Percentiles rank a stretch among this genome's conserved stretches.
Evolutionary conservation across 768 basidiomycete species (phyloP).

Genomic region (Suillus paluster): DNA sequence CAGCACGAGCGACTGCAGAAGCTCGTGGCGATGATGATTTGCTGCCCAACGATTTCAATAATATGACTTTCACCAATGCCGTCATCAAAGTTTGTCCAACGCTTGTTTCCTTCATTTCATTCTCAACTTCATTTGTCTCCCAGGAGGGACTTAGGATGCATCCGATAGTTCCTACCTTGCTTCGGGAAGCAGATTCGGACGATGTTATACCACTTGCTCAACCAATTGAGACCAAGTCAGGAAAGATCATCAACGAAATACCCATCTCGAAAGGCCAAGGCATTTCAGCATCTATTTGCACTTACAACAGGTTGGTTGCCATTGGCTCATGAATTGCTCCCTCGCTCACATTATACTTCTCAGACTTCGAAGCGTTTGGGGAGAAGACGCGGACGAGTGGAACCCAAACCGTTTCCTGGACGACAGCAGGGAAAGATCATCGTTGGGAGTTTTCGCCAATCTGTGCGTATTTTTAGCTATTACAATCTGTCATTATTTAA

Average conservation of each 20-base stretch:
- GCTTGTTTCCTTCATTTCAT: neutral
- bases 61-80: slow-evolving; percentile 37
- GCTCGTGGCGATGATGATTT: slow-evolving; percentile 32
- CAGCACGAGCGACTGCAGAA: slow-evolving; percentile 21
- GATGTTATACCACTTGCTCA: slow-evolving; percentile 38
- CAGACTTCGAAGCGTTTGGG: slow-evolving; percentile 21
- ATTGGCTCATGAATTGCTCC: neutral
- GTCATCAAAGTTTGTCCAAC: slow-evolving; percentile 33
- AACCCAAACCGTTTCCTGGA: slow-evolving; percentile 23
- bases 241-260: slow-evolving; percentile 19
- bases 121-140: neutral
- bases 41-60: slow-evolving; percentile 35
- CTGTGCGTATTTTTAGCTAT: slow-evolving; percentile 10
- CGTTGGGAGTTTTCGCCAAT: slow-evolving; percentile 16
- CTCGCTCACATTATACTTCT: neutral
- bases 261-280: slow-evolving; percentile 23
- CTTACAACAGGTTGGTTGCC: slow-evolving; percentile 36
- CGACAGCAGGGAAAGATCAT: neutral
- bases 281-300: slow-evolving; percentile 17
- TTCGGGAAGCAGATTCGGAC: slow-evolving; percentile 31
- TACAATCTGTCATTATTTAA: neutral
- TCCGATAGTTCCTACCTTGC: slow-evolving; percentile 32
- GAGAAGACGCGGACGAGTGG: slow-evolving; percentile 25
- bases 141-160: slow-evolving; percentile 37
- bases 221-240: slow-evolving; percentile 32